Base-by-base conservation (phyloP, 352 stramenopile genomes). In the Phytopythium chamaehyphon region DNA sequence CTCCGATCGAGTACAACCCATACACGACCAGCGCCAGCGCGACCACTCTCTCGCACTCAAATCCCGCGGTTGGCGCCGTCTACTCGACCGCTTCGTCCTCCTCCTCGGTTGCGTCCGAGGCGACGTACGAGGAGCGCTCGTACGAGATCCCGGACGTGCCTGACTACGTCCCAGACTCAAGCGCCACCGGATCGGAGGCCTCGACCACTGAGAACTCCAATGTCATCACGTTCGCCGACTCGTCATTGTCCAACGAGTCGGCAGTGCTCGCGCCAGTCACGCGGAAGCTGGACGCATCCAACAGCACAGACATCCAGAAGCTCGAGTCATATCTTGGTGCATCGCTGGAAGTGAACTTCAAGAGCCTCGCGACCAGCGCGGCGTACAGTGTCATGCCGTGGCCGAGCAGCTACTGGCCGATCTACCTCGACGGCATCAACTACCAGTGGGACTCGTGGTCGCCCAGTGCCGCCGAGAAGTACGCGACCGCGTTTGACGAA, bases 381-480 rank as follows among this genome's bases (percentile, higher is more conserved):
- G 55, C 51, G 14, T 73, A 57, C 36, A 49, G 60, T 36, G 44
- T 61, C 18, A 72, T 64, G 16, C 71, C 71, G 14, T 86, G 74
- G 74, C 46, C 69, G 2, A 68, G 58, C 22, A 73, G 67, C 54
- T 89, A 87, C 61, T 88, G 71, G 71, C 69, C 76, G 3, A 60
- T 63, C 28, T 88, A 80, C 59, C 44, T 66, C 11, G 76, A 88
- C 57, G 66, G 76, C 38, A 88, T 88, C 64, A 88, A 88, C 65
- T 67, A 67, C 57, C 58, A 49, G 12, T 78, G 72, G 73, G 52
- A 66, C 45, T 23, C 54, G n/a, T 67, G 55, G 55, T 57, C 33
- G 3, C 10, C 47, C 2, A 36, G 39, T 26, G 36, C 74, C 7
- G 54, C 71, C 11, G 62, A 59, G 38, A 83, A 83, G 59, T 86